These are phyloP conservation scores for Saturnispora zaruensis DNA, from an alignment of 805 yeast species.

Conservation along the genomic window DNA sequence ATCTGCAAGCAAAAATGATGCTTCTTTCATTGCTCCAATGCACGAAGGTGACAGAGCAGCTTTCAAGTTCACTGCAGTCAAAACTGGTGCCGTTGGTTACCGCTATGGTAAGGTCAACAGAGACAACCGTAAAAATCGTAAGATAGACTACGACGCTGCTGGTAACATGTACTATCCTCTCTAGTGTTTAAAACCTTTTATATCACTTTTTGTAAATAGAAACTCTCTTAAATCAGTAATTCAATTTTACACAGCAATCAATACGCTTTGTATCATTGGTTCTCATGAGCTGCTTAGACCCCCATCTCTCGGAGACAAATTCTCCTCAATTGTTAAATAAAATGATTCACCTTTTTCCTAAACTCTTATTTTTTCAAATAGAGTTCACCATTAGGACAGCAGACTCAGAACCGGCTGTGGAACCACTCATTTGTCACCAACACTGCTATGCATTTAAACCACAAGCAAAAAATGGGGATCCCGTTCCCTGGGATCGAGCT, in stretches of 20 bases:
- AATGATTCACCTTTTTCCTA: not conserved
- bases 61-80: slow-evolving; percentile 69
- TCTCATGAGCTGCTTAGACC: not conserved
- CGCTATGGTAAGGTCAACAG: slow-evolving; percentile 88
- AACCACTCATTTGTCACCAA: not conserved
- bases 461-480: not conserved
- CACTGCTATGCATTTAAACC: not conserved
- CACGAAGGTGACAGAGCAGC: slow-evolving; percentile 60
- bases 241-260: not conserved
- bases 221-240: not conserved
- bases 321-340: not conserved
- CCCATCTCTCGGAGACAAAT: not conserved
- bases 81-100: slow-evolving; percentile 79
- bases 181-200: not conserved
- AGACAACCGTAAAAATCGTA: slow-evolving; percentile 82
- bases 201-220: not conserved
- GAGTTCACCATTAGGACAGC: not conserved
- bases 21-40: slow-evolving; percentile 47
- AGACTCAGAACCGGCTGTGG: not conserved
- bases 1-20: slow-evolving; percentile 20
- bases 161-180: slow-evolving; percentile 44
- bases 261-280: not conserved
- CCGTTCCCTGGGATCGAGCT: slow-evolving; percentile 4
- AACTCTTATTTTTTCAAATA: not conserved
- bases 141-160: slow-evolving; percentile 56